Percentiles rank a stretch among this genome's conserved stretches.
Evolutionary conservation across 2,329 filamentous ascomycete species (phyloP).

Genomic region (Colletotrichum tabaci): DNA sequence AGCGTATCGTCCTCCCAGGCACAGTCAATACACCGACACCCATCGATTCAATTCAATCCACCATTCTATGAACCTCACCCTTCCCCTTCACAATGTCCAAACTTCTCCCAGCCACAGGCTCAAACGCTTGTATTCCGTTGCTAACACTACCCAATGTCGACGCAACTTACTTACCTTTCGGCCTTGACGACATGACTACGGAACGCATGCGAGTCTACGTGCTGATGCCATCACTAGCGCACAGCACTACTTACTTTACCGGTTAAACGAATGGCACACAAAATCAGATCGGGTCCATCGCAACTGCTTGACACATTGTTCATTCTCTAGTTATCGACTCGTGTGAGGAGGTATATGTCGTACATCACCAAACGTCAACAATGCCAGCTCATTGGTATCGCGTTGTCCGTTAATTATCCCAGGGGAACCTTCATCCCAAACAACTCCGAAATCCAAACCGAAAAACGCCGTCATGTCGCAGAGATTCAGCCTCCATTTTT

Average conservation of each 20-base stretch:
- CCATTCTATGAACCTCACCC: conserved; percentile 17
- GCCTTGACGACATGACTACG: not conserved
- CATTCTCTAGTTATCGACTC: conserved; percentile 28
- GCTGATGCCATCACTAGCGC: not conserved
- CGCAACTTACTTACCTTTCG: not conserved
- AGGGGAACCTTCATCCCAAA: conserved; percentile 3
- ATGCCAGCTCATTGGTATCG: conserved; percentile 42
- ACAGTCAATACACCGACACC: conserved; percentile 11
- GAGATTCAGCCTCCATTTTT: not conserved
- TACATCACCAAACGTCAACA: conserved; percentile 29
- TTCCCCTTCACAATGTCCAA: conserved; percentile 16
- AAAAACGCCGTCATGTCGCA: conserved; percentile 29
- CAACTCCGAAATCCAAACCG: conserved; percentile 11
- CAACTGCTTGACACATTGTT: conserved; percentile 12
- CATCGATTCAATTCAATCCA: conserved; percentile 13
- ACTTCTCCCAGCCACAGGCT: conserved; percentile 4
- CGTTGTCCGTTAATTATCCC: conserved; percentile 12
- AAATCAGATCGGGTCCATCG: no score
- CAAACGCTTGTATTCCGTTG: not conserved
- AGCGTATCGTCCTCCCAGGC: not conserved
- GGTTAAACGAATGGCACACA: not conserved
- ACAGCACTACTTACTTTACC: not conserved
- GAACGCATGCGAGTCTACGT: not conserved
- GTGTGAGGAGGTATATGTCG: conserved; percentile 21
- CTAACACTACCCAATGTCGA: not conserved